Conservation (phyloP, 805 yeast genomes). For the Candida sphagnicola region DNA sequence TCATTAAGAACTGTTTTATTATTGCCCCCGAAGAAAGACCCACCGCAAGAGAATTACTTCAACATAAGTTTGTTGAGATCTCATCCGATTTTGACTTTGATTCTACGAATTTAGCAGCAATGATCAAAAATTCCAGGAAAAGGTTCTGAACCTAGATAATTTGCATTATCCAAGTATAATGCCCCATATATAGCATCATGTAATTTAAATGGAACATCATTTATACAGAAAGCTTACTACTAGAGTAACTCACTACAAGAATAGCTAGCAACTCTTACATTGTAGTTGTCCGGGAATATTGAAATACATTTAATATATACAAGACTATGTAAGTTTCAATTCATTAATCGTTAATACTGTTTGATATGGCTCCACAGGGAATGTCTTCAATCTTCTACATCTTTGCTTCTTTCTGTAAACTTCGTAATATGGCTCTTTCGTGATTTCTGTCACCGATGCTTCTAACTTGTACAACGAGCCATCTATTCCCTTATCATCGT, state of each 20-base stretch:
- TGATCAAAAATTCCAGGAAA: constrained; percentile 39
- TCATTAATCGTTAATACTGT: constrained; percentile 78
- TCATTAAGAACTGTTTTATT: constrained; percentile 70
- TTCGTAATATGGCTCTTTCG: constrained; percentile 69
- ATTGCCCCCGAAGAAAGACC: constrained; percentile 82
- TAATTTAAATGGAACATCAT: too few species aligned
- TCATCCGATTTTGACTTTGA: constrained; percentile 45
- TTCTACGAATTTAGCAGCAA: constrained; percentile 51
- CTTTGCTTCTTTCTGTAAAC: constrained; percentile 60
- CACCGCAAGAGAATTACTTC: constrained; percentile 65
- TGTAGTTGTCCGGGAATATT: too few species aligned
- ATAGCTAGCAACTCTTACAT: too few species aligned
- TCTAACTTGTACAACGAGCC: constrained; percentile 49
- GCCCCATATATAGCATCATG: too few species aligned
- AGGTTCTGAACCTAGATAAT: constrained; percentile 7
- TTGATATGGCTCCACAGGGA: constrained; percentile 68
- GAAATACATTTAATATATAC: constrained; percentile 3
- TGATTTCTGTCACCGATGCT: constrained; percentile 83
- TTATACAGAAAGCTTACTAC: too few species aligned
- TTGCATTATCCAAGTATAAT: too few species aligned
- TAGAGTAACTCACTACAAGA: too few species aligned
- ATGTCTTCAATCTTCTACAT: constrained; percentile 73
- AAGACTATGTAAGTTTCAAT: constrained; percentile 42
- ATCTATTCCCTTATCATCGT: constrained; percentile 20
- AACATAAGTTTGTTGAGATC: constrained; percentile 48